Percentiles rank a stretch among this genome's conserved stretches.
Conservation (phyloP, 2,329 filamentous ascomycete species). For the Beauveria asiatica region DNA sequence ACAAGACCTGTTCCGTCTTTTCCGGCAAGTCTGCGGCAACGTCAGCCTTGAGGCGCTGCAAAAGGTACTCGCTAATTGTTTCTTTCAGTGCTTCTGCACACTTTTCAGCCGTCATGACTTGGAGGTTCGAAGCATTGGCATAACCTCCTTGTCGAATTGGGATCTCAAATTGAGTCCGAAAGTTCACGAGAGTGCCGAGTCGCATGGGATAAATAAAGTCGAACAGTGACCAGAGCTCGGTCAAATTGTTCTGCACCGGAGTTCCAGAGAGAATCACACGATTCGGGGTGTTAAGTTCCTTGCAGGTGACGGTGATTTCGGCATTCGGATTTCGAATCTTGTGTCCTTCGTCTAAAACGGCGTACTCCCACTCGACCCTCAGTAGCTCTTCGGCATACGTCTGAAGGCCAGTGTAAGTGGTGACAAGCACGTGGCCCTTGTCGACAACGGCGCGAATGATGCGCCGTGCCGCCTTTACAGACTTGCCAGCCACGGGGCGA, state of each 20-base stretch:
- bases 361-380: slow-evolving; percentile 82
- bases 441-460: slow-evolving; percentile 76
- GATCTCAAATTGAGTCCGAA: slow-evolving; percentile 84
- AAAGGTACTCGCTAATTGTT: slow-evolving; percentile 82
- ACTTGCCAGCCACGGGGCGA: slow-evolving; percentile 25
- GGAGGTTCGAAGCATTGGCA: slow-evolving; percentile 86
- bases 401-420: slow-evolving; percentile 92
- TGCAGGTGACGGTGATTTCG: slow-evolving; percentile 88
- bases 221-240: slow-evolving; percentile 93
- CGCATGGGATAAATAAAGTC: slow-evolving; percentile 98
- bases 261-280: slow-evolving; percentile 91
- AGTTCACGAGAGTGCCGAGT: slow-evolving; percentile 82
- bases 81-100: slow-evolving; percentile 92
- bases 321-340: slow-evolving; percentile 97
- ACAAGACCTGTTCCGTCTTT: slow-evolving; percentile 92
- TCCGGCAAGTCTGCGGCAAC: slow-evolving; percentile 89
- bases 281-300: slow-evolving; percentile 83
- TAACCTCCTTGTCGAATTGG: slow-evolving; percentile 92
- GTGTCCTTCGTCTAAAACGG: slow-evolving; percentile 92
- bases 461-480: slow-evolving; percentile 56
- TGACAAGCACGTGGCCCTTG: slow-evolving; percentile 87
- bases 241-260: slow-evolving; percentile 94
- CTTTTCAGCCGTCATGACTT: slow-evolving; percentile 89
- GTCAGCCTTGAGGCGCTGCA: slow-evolving; percentile 88
- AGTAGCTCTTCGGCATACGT: slow-evolving; percentile 80